These are phyloP conservation scores for Penicillium hordei DNA, from an alignment of 2,329 filamentous ascomycete genomes.

Conservation along the genomic window DNA sequence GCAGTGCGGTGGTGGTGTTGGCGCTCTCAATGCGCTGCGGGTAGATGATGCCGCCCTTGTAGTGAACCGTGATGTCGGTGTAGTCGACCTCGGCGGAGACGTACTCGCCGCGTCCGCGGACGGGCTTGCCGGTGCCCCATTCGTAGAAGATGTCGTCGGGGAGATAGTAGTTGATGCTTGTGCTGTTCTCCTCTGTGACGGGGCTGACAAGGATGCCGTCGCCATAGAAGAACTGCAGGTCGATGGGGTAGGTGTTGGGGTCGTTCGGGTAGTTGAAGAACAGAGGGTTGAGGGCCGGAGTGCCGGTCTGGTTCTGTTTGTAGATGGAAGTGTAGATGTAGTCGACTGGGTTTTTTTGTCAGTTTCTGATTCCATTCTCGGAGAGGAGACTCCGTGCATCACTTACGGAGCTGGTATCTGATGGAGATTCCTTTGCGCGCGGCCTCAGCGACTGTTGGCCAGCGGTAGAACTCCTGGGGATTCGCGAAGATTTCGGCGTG, in stretches of 20 bases:
- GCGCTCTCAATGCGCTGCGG: slow-evolving; percentile 54
- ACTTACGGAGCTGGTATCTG: slow-evolving; percentile 61
- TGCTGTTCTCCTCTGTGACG: slow-evolving; percentile 54
- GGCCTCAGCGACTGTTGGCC: slow-evolving; percentile 61
- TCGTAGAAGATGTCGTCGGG: slow-evolving; percentile 61
- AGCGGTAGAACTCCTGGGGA: slow-evolving; percentile 70
- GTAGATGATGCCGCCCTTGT: slow-evolving; percentile 60
- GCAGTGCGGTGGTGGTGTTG: slow-evolving; percentile 61
- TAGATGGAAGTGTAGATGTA: slow-evolving; percentile 74
- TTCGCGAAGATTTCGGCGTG: slow-evolving; percentile 59
- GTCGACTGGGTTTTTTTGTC: slow-evolving; percentile 49
- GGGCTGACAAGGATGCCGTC: slow-evolving; percentile 56
- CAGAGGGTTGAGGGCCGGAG: slow-evolving; percentile 65
- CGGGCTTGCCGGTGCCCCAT: slow-evolving; percentile 53
- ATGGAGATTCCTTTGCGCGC: slow-evolving; percentile 68
- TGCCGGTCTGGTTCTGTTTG: slow-evolving; percentile 60
- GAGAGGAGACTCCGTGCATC: too few species aligned
- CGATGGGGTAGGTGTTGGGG: slow-evolving; percentile 50
- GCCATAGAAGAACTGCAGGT: slow-evolving; percentile 61
- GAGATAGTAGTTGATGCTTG: slow-evolving; percentile 55
- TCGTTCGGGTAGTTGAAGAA: slow-evolving; percentile 69
- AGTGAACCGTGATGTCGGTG: slow-evolving; percentile 60
- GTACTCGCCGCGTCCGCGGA: slow-evolving; percentile 49
- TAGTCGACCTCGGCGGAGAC: slow-evolving; percentile 50
- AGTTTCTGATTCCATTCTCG: neutral